These are phyloP conservation scores for Talaromyces liani DNA, from an alignment of 495 filamentous ascomycete species.

Conservation along the genomic window DNA sequence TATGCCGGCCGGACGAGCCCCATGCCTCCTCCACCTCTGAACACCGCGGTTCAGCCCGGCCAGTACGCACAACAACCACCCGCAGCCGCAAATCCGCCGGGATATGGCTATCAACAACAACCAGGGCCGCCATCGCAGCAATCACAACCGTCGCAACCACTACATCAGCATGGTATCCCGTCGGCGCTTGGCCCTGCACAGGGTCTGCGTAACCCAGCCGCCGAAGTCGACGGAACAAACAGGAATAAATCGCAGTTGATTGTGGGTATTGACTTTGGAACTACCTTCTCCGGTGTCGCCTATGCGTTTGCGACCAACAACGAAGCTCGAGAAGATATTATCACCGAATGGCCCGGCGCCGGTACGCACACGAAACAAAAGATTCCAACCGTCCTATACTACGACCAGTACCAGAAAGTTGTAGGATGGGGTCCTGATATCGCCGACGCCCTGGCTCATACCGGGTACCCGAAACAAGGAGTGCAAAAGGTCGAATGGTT, in stretches of 20 bases:
- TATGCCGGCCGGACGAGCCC: constrained; percentile 51
- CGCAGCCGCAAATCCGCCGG: constrained; percentile 40
- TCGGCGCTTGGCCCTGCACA: constrained; percentile 29
- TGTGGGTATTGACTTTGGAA: constrained; percentile 69
- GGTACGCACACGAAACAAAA: constrained; percentile 74
- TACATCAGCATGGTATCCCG: constrained; percentile 33
- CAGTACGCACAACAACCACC: constrained; percentile 46
- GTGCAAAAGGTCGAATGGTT: constrained; percentile 84
- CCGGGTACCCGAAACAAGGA: constrained; percentile 70
- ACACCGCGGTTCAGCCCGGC: constrained; percentile 36
- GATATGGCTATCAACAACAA: constrained; percentile 36
- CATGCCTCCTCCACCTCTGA: constrained; percentile 57
- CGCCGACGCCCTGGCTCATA: constrained; percentile 68
- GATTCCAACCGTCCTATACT: constrained; percentile 78
- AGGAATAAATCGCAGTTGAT: constrained; percentile 64
- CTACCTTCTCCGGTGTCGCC: constrained; percentile 72
- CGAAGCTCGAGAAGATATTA: constrained; percentile 70
- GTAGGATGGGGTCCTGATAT: constrained; percentile 79
- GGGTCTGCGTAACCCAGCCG: constrained; percentile 42
- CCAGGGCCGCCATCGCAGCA: constrained; percentile 23
- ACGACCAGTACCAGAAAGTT: constrained; percentile 76
- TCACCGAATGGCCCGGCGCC: constrained; percentile 73
- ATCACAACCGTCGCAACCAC: constrained; percentile 15
- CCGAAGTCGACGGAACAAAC: constrained; percentile 82
- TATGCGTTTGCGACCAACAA: constrained; percentile 75